Percentiles rank a stretch among this genome's conserved stretches.
phyloP scores from a whole-genome alignment of 2,329 filamentous ascomycete genomes.

The Thermoascus crustaceus region DNA sequence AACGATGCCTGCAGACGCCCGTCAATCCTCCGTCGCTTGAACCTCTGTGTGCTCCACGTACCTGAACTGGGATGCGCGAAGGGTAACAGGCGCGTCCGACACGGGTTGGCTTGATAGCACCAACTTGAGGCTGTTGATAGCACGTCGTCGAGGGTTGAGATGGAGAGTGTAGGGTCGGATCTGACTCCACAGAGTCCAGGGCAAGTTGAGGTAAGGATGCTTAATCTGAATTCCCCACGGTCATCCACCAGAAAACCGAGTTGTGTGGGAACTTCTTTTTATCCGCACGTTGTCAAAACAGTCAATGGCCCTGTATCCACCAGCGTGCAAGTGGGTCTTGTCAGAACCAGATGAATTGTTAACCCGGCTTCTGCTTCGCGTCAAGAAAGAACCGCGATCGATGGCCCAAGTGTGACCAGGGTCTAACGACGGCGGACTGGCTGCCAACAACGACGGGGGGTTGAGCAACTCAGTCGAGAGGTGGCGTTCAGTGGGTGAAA shows the following conservation, averaged over 20 bases:
- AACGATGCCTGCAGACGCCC: not conserved
- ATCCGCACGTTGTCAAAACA: constrained; percentile 34
- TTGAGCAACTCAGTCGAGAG: constrained; percentile 8
- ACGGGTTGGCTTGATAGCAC: not conserved
- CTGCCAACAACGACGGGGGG: constrained; percentile 2
- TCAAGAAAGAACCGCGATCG: constrained; percentile 19
- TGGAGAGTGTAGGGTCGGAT: constrained; percentile 15
- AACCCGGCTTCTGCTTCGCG: constrained; percentile 25
- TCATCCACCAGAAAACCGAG: constrained; percentile 30
- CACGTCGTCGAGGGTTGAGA: constrained; percentile 13
- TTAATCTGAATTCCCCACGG: constrained; percentile 33
- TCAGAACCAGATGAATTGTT: constrained; percentile 20
- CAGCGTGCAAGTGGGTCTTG: constrained; percentile 32
- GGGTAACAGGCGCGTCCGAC: constrained; percentile 1
- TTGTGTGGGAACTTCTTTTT: constrained; percentile 33
- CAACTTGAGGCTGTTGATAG: constrained; percentile 6
- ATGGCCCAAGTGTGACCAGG: constrained; percentile 1
- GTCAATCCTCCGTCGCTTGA: not conserved
- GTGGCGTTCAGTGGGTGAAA: not conserved
- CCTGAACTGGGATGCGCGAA: not conserved
- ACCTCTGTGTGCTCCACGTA: not conserved
- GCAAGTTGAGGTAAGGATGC: constrained; percentile 23
- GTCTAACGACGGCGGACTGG: constrained; percentile 1
- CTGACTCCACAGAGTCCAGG: constrained; percentile 25
- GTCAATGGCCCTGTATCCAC: constrained; percentile 34